Evolutionary conservation across 2,329 filamentous ascomycete genomes (phyloP).

Genomic region (Ophiostoma ips): DNA sequence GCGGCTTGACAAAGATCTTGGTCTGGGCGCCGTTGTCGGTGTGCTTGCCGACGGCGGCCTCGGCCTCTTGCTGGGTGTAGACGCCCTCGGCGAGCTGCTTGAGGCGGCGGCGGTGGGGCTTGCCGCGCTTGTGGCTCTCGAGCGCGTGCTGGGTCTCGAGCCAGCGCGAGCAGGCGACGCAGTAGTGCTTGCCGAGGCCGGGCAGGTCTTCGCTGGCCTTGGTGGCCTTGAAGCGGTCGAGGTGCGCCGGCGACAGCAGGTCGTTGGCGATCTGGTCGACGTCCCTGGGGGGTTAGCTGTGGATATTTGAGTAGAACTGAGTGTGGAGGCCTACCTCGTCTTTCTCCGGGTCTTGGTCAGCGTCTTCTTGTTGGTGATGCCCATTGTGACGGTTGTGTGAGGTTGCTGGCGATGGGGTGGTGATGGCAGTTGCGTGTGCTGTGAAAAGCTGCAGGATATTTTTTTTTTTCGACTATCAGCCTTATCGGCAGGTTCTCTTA

Average conservation of each 20-base stretch:
- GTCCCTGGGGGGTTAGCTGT: slow-evolving; percentile 43
- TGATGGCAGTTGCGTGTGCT: neutral
- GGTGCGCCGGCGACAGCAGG: slow-evolving; percentile 62
- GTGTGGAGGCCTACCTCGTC: slow-evolving; percentile 38
- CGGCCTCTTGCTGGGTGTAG: slow-evolving; percentile 74
- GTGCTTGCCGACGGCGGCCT: slow-evolving; percentile 53
- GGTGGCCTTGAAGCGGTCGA: slow-evolving; percentile 61
- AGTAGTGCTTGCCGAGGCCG: slow-evolving; percentile 74
- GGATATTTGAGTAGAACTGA: neutral
- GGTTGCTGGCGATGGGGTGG: neutral
- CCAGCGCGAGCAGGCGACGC: slow-evolving; percentile 89
- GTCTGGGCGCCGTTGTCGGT: slow-evolving; percentile 11
- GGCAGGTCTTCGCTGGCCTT: slow-evolving; percentile 80
- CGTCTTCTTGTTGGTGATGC: slow-evolving; percentile 50
- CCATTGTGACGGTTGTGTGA: slow-evolving; percentile 35
- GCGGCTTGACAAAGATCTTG: slow-evolving; percentile 6
- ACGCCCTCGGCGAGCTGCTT: slow-evolving; percentile 73
- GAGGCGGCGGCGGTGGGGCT: slow-evolving; percentile 90
- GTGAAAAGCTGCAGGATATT: neutral
- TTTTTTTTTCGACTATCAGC: neutral
- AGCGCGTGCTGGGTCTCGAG: slow-evolving; percentile 77
- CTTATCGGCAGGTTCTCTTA: neutral
- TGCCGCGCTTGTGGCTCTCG: slow-evolving; percentile 64
- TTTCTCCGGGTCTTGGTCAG: slow-evolving; percentile 62
- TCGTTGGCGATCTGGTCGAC: slow-evolving; percentile 87